phyloP scores from a whole-genome alignment of 2,329 filamentous ascomycete species.

The Alternaria consortialis region DNA sequence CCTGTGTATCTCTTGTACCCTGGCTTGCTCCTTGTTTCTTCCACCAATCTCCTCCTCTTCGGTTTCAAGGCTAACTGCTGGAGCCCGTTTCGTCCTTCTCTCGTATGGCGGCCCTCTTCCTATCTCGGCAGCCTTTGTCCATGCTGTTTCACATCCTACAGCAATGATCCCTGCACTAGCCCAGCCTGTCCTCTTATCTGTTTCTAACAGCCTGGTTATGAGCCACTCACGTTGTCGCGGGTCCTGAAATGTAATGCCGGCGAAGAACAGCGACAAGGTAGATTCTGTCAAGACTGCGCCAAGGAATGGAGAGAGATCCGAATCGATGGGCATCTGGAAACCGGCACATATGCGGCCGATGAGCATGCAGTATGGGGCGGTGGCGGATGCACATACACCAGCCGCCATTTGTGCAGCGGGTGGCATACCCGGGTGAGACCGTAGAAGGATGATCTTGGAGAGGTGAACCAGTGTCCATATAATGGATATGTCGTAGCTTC shows the following conservation, averaged over 20 bases:
- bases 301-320: slow-evolving; percentile 74
- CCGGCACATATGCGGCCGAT: slow-evolving; percentile 85
- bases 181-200: slow-evolving; percentile 85
- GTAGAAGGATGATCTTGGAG: slow-evolving; percentile 81
- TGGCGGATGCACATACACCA: slow-evolving; percentile 76
- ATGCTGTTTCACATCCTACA: slow-evolving; percentile 82
- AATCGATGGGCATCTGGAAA: slow-evolving; percentile 55
- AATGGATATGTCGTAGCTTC: slow-evolving; percentile 85
- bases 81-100: slow-evolving; percentile 27
- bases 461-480: slow-evolving; percentile 91
- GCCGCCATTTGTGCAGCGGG: slow-evolving; percentile 89
- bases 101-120: slow-evolving; percentile 79
- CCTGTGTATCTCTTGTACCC: neutral
- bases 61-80: neutral
- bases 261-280: slow-evolving; percentile 84
- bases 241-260: slow-evolving; percentile 80
- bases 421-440: slow-evolving; percentile 88
- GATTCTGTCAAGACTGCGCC: slow-evolving; percentile 85
- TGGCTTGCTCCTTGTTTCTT: slow-evolving; percentile 17
- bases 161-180: slow-evolving; percentile 84
- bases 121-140: slow-evolving; percentile 77
- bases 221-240: slow-evolving; percentile 79
- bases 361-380: slow-evolving; percentile 73
- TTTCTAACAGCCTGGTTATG: slow-evolving; percentile 75
- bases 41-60: neutral